Base-by-base conservation (phyloP, 1,284 basidiomycete genomes). In the Stygiomarasmius scandens region DNA sequence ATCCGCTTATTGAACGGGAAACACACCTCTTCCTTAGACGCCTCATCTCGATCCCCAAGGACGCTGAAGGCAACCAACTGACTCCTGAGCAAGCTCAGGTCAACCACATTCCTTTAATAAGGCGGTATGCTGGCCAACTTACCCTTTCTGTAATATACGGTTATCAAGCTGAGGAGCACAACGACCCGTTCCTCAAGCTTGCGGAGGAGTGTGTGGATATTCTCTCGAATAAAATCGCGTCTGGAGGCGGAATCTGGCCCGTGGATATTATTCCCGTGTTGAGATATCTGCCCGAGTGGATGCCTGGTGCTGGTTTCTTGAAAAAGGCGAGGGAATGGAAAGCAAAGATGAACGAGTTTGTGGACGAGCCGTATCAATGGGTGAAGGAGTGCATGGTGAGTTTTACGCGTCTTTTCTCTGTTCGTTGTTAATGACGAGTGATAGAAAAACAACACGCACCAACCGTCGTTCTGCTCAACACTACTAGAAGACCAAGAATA, bases 101-200 rank as follows among this genome's bases (percentile, higher is more conserved):
- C 22, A 32, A 49, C n/a, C 56, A 60, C n/a, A 22, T 54, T 23
- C 41, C 55, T 29, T 34, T 56, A 2, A 49, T 60, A 38, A 73
- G 79, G 16, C 74, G 79, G 55, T 88, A 87, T 63, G 79, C 85
- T 8, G 87, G 87, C 20, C 81, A 80, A 9, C 67, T 87, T 56
- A 87, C 84, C 3, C 72, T 90, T 45, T 77, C 77, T 54, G 82
- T 86, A 52, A 76, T 88, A 20, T 90, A 90, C 58, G 87, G 88
- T 8, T 84, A 89, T 64, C 79, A 84, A 59, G 78, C 79, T 32
- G 66, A 74, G 22, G 73, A 77, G 0, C 76, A 77, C 58, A 74
- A 81, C 25, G 88, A 90, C 70, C 66, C 71, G 49, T 85, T 85
- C 66, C 69, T 90, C 34, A 66, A 64, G 38, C 77, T 88, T 50